Conservation (phyloP, 2,329 filamentous ascomycete species). For the Bretziella fagacearum region DNA sequence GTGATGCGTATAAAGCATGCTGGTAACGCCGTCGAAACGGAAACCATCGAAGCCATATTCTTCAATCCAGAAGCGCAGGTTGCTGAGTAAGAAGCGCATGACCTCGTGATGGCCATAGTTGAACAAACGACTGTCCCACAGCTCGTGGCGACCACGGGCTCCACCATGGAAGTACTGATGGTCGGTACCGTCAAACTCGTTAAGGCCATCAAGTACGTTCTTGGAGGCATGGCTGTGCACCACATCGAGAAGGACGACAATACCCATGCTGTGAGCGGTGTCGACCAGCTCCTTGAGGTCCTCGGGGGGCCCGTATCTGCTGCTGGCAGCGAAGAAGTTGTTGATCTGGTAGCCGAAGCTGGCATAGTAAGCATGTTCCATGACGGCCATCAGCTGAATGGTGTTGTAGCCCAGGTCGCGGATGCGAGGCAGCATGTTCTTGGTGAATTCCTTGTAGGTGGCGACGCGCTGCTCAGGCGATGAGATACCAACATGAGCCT, state of each 20-base stretch:
- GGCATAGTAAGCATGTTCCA: constrained; percentile 99
- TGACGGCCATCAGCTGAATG: constrained; percentile 96
- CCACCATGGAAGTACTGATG: constrained; percentile 93
- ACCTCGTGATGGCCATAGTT: constrained; percentile 96
- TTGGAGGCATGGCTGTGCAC: constrained; percentile 97
- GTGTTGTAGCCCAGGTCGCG: constrained; percentile 85
- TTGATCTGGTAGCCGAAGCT: constrained; percentile 99
- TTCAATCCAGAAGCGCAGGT: constrained; percentile 97
- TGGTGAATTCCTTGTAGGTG: constrained; percentile 94
- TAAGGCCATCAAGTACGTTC: constrained; percentile 87
- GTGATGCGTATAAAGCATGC: constrained; percentile 93
- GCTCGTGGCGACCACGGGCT: constrained; percentile 65
- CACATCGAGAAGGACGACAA: constrained; percentile 83
- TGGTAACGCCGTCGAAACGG: constrained; percentile 93
- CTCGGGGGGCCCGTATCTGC: constrained; percentile 82
- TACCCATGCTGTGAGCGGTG: constrained; percentile 77
- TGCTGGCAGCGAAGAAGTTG: constrained; percentile 95
- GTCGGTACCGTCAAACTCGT: constrained; percentile 89
- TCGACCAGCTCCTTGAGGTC: constrained; percentile 95
- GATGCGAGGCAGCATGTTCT: constrained; percentile 81
- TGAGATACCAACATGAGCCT: constrained; percentile 97
- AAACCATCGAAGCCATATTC: constrained; percentile 95
- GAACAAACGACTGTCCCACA: constrained; percentile 94
- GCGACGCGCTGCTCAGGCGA: constrained; percentile 76
- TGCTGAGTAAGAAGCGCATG: constrained; percentile 85